Base-by-base conservation (phyloP, 2,329 filamentous ascomycete genomes). In the Pyrenophora seminiperda region DNA sequence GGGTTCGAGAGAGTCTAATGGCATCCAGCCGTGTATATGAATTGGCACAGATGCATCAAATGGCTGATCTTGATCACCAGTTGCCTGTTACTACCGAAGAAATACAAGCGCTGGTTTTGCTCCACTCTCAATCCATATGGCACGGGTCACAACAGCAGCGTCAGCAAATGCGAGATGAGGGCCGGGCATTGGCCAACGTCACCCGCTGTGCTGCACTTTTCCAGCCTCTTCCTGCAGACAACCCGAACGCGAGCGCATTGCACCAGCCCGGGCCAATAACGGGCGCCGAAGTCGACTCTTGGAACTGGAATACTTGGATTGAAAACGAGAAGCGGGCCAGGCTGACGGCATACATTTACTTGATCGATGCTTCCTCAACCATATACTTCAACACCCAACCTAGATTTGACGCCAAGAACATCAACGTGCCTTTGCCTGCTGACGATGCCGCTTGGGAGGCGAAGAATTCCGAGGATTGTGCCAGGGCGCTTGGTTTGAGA, bases 381-480 rank as follows among this genome's bases (percentile, higher is more conserved):
- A 80, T 91, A 15, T 91, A 86, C 67, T 91, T 90, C 78, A 90
- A 91, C 67, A 74, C 75, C n/a, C 72, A 79, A 7, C 81, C 86
- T 11, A 77, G 83, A 36, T 83, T 90, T 33, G 83, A 89, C 50
- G 74, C 79, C 7, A 77, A 84, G 27, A 86, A 90, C 58, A 78
- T 90, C 41, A 77, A 79, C 22, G 70, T 90, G 30, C 86, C 87
- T n/a, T 74, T 91, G 5, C 88, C 88, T 7, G 81, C 83, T 11
- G 87, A 91, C 60, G 88, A 91, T 69, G 85, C 85, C 13, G 83
- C 85, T 2, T 91, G 88, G 87, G 87, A 90, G 59, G 87, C 88
- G 3, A 76, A 74, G 24, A 81, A 78, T 31, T 71, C 77, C 4
- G 70, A 79, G 13, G 81, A 84, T 30, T 91, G 87, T 66, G 84